phyloP scores from a whole-genome alignment of 441 rosid species.

The Gossypium lobatum region DNA sequence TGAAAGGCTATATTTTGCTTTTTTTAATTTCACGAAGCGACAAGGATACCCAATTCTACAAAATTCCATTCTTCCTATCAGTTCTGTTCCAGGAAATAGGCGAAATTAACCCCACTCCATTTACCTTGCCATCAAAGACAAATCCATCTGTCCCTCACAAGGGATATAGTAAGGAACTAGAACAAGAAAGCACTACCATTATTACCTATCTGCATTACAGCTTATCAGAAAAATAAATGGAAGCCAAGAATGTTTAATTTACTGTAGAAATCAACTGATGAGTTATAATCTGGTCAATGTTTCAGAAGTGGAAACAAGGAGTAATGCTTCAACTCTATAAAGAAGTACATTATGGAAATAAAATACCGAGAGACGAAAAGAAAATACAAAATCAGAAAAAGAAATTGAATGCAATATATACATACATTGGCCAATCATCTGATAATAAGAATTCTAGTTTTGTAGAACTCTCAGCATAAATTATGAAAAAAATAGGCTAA shows the following conservation, averaged over 20 bases:
- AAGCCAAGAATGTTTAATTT: neutral
- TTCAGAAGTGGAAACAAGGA: neutral
- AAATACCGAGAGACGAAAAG: neutral
- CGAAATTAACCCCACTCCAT: neutral
- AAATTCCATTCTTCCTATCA: constrained; percentile 3
- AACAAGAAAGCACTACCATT: neutral
- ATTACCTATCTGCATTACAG: neutral
- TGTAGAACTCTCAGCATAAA: neutral
- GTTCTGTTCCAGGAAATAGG: neutral
- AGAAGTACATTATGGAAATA: neutral
- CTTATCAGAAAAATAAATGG: neutral
- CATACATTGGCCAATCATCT: neutral
- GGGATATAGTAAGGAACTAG: neutral
- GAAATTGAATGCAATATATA: neutral
- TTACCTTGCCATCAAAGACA: constrained; percentile 5
- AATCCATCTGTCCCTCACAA: neutral
- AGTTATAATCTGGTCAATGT: neutral
- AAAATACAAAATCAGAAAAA: neutral
- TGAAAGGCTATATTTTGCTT: neutral
- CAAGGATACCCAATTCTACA: neutral
- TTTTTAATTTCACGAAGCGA: neutral
- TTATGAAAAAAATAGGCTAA: neutral
- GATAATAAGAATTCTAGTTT: neutral
- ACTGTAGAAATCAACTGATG: neutral
- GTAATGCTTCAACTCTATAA: neutral